Percentiles rank a stretch among this genome's conserved stretches.
Evolutionary conservation across 345 rosid genomes (phyloP).

Genomic region (Euclidium syriacum): DNA sequence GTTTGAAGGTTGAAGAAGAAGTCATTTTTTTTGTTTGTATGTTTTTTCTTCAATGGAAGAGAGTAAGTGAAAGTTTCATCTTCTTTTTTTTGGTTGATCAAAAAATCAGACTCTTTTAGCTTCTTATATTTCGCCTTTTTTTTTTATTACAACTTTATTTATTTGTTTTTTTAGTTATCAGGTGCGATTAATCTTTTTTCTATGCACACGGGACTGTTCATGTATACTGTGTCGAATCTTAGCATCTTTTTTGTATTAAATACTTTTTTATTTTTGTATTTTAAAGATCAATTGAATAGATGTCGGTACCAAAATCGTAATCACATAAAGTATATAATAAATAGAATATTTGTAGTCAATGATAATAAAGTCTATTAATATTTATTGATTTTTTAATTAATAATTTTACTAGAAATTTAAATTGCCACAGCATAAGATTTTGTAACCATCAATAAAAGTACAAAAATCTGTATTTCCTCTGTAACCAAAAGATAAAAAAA

Average conservation of each 20-base stretch:
- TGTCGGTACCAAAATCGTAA: background rate
- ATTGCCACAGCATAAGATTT: background rate
- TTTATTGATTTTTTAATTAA: too few species aligned
- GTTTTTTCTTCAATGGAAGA: background rate
- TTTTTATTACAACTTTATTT: background rate
- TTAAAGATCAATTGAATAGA: background rate
- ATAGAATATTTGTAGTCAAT: too few species aligned
- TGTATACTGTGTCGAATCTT: slow-evolving; percentile 15
- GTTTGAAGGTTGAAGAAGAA: slow-evolving; percentile 17
- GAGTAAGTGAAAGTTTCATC: slow-evolving; percentile 7
- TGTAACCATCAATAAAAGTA: background rate
- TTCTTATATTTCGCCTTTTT: background rate
- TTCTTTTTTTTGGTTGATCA: slow-evolving; percentile 19
- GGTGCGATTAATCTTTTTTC: slow-evolving; percentile 16
- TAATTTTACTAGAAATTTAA: too few species aligned
- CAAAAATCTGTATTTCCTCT: background rate
- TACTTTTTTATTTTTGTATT: background rate
- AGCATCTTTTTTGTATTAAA: slow-evolving; percentile 17
- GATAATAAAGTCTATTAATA: too few species aligned
- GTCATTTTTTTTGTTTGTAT: slow-evolving; percentile 18
- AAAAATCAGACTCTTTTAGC: background rate
- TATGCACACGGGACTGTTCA: background rate
- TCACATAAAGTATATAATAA: too few species aligned
- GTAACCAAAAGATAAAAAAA: background rate
- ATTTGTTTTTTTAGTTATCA: background rate